Conservation (phyloP, 2,329 filamentous ascomycete species). For the Colletotrichum camelliae region DNA sequence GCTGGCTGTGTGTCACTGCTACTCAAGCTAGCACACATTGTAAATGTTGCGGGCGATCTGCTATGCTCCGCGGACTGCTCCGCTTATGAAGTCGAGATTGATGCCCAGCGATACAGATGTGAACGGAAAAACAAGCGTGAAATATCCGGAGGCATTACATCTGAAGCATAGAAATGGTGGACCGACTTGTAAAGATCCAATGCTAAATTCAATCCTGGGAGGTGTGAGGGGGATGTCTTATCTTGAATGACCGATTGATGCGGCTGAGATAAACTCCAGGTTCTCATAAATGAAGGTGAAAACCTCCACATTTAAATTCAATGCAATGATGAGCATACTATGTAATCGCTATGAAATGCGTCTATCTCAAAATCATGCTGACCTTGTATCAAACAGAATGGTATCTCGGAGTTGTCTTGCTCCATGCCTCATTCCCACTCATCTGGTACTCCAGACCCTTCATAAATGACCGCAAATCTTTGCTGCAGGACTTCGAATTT, state of each 20-base stretch:
- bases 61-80: not conserved
- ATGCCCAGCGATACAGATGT: not conserved
- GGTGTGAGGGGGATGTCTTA: not conserved
- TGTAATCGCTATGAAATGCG: not conserved
- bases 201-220: not conserved
- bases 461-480: not conserved
- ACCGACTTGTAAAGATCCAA: not conserved
- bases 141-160: not conserved
- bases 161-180: not conserved
- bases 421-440: slow-evolving; percentile 19
- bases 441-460: slow-evolving; percentile 19
- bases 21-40: not conserved
- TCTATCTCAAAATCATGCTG: not conserved
- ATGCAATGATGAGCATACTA: not conserved
- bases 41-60: not conserved
- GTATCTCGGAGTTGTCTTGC: slow-evolving; percentile 8
- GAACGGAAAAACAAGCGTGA: not conserved
- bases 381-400: not conserved
- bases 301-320: not conserved
- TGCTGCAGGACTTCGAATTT: not conserved
- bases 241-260: not conserved
- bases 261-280: not conserved
- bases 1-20: not conserved
- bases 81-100: too few species aligned
- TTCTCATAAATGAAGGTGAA: not conserved